Conservation (phyloP, 2,329 filamentous ascomycete genomes). For the Verticillium albo-atrum region DNA sequence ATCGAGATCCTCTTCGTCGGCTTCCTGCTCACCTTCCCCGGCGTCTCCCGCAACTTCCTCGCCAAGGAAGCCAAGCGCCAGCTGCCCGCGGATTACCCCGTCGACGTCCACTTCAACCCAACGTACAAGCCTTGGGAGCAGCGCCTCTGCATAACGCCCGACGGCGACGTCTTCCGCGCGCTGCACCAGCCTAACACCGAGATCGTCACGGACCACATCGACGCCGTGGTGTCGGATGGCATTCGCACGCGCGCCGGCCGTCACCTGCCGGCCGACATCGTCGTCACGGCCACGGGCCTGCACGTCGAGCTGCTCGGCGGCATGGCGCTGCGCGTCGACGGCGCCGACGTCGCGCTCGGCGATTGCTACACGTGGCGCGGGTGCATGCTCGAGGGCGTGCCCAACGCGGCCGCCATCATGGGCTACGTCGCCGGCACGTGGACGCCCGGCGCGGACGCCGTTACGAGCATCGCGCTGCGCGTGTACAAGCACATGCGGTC, state of each 20-base stretch:
- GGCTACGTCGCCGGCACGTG: conserved; percentile 65
- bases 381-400: conserved; percentile 61
- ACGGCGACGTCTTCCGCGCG: conserved; percentile 52
- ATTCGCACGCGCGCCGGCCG: conserved; percentile 44
- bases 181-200: conserved; percentile 38
- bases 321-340: conserved; percentile 49
- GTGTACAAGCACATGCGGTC: conserved; percentile 44
- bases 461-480: conserved; percentile 41
- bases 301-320: conserved; percentile 54
- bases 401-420: conserved; percentile 57
- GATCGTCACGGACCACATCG: conserved; percentile 49
- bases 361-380: conserved; percentile 59
- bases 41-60: conserved; percentile 41
- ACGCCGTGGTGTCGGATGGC: conserved; percentile 41
- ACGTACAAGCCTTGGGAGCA: conserved; percentile 68
- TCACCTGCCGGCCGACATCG: conserved; percentile 58
- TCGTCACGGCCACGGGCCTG: conserved; percentile 65
- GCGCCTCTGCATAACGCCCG: conserved; percentile 63
- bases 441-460: conserved; percentile 61
- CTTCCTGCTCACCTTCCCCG: conserved; percentile 51
- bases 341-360: conserved; percentile 38
- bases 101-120: conserved; percentile 61
- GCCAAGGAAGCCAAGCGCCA: conserved; percentile 35
- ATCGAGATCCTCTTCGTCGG: conserved; percentile 40
- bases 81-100: conserved; percentile 49